Percentiles rank a stretch among this genome's conserved stretches.
Conservation (phyloP, 805 yeast genomes). For the Crinitomyces ghanaensis region DNA sequence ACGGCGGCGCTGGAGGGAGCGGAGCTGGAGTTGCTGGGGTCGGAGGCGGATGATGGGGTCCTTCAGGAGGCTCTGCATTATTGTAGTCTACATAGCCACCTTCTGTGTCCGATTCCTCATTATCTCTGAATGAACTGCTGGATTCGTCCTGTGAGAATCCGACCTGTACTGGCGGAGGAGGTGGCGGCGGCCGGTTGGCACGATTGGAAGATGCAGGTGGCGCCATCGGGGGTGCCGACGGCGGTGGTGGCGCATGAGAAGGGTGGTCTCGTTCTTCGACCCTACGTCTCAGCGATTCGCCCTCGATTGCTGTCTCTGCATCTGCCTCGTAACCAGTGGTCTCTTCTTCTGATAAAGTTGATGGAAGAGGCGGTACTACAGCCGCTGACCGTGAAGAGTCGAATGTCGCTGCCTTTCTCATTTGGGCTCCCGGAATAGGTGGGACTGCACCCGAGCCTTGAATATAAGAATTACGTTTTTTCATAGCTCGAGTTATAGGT, state of each 20-base stretch:
- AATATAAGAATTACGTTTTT: slow-evolving; percentile 13
- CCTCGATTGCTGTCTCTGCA: slow-evolving; percentile 37
- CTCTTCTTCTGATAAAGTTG: slow-evolving; percentile 18
- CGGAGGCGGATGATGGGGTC: slow-evolving; percentile 12
- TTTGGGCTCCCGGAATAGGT: slow-evolving; percentile 13
- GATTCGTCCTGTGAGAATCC: slow-evolving; percentile 4
- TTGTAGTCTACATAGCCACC: too few species aligned
- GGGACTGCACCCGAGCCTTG: slow-evolving; percentile 16
- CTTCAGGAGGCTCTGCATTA: slow-evolving; percentile 7
- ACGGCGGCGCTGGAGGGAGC: slow-evolving; percentile 11
- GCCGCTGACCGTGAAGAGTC: slow-evolving; percentile 8
- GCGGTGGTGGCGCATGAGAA: slow-evolving; percentile 13
- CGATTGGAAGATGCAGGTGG: slow-evolving; percentile 13
- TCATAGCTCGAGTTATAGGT: slow-evolving; percentile 1
- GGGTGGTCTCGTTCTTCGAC: too few species aligned
- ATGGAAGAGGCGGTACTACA: slow-evolving; percentile 10
- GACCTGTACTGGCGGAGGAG: slow-evolving; percentile 8
- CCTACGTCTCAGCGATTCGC: too few species aligned
- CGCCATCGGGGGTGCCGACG: slow-evolving; percentile 16
- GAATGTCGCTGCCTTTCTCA: slow-evolving; percentile 6
- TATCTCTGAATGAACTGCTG: slow-evolving; percentile 11
- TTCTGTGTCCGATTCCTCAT: too few species aligned
- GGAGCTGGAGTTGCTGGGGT: slow-evolving; percentile 13
- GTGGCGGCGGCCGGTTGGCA: slow-evolving; percentile 7
- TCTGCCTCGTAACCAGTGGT: slow-evolving; percentile 65